Conservation (phyloP, 1,284 basidiomycete species). For the Mrakiaceae sp. region DNA sequence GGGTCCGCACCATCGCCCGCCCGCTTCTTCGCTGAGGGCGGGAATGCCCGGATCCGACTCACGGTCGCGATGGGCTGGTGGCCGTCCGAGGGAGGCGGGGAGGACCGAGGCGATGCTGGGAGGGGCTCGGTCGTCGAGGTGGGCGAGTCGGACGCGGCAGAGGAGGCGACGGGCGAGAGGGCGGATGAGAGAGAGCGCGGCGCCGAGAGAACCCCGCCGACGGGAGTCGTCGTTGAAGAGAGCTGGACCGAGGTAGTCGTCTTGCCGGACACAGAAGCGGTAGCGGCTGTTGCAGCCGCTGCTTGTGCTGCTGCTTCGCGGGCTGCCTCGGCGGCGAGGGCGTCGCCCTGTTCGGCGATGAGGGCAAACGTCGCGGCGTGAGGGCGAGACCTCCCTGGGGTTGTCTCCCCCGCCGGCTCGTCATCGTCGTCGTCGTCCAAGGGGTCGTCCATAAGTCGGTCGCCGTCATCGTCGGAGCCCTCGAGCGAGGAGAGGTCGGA, state of each 20-base stretch:
- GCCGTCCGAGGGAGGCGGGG: neutral
- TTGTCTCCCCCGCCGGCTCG: neutral
- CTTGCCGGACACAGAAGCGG: neutral
- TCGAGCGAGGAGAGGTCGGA: slow-evolving; percentile 7
- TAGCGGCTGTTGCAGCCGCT: neutral
- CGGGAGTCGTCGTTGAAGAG: neutral
- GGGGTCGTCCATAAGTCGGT: neutral
- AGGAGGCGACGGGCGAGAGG: slow-evolving; percentile 7
- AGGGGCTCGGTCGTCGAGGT: slow-evolving; percentile 10
- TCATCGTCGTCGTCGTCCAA: slow-evolving; percentile 2
- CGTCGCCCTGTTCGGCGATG: no score
- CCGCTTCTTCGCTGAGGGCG: neutral
- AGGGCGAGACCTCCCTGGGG: neutral
- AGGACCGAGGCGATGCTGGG: neutral
- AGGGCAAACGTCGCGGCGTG: no score
- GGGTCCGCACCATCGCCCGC: neutral
- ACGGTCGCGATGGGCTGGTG: neutral
- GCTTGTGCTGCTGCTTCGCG: neutral
- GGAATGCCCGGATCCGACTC: neutral
- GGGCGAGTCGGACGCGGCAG: slow-evolving; percentile 5
- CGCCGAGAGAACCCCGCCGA: neutral
- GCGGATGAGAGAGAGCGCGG: slow-evolving; percentile 15
- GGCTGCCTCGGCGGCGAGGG: no score
- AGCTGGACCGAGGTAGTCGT: neutral
- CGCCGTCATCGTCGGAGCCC: neutral